Percentiles rank a stretch among this genome's conserved stretches.
Conservation (phyloP, 352 stramenopile genomes). For the Aphanomyces astaci region DNA sequence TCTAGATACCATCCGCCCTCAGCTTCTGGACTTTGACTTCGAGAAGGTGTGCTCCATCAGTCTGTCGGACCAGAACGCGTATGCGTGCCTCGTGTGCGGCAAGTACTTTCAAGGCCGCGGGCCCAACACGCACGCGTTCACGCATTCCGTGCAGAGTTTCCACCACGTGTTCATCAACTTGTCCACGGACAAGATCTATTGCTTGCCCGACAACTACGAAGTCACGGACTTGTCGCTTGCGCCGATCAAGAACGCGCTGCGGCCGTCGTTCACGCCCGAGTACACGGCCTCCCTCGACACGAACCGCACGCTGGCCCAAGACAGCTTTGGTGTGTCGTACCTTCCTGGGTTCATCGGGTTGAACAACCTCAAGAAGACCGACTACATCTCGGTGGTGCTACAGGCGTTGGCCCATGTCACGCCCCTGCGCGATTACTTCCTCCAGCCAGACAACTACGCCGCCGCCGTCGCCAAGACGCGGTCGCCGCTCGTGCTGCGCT, state of each 20-base stretch:
- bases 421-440: conserved; percentile 95
- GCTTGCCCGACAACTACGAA: conserved; percentile 98
- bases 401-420: conserved; percentile 94
- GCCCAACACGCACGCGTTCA: conserved; percentile 92
- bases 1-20: conserved; percentile 97
- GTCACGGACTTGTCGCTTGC: conserved; percentile 93
- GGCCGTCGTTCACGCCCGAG: conserved; percentile 80
- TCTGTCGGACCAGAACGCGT: conserved; percentile 96
- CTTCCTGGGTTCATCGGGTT: conserved; percentile 95
- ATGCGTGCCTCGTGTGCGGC: conserved; percentile 97
- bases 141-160: conserved; percentile 91
- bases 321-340: conserved; percentile 96
- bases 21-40: conserved; percentile 98
- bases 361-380: conserved; percentile 97
- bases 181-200: conserved; percentile 92
- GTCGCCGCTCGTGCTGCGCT: conserved; percentile 84
- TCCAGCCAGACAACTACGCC: conserved; percentile 53
- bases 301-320: conserved; percentile 87
- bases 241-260: conserved; percentile 91
- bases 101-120: conserved; percentile 97
- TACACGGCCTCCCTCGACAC: conserved; percentile 86
- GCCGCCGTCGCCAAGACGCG: conserved; percentile 45
- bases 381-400: conserved; percentile 97
- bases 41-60: conserved; percentile 96
- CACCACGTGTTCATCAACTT: conserved; percentile 99